Base-by-base conservation (phyloP, 1,139 yeast genomes). In the Kodamaea ohmeri region DNA sequence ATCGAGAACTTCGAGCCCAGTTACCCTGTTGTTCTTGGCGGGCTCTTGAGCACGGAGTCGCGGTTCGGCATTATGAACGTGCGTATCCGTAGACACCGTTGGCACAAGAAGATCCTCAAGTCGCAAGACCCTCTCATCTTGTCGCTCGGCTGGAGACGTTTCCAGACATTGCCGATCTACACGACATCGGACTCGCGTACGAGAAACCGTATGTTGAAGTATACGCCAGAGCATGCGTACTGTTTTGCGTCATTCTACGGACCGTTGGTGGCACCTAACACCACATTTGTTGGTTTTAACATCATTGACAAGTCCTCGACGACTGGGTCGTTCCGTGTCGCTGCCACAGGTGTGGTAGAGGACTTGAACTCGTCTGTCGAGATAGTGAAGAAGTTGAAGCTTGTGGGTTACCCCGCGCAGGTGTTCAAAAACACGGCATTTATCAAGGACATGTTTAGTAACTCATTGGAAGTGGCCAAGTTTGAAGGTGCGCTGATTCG, bases 171-270 rank as follows among this genome's bases (percentile, higher is more conserved):
- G 40, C 99, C 99, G 9, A 76, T 94, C 26, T 94, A 90, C 60
- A 89, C 98, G 4, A 94, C 98, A 0, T 82, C 96, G 4, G 99
- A 94, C 63, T 92, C 97, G 4, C 75, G 99, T 65, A 90, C 98
- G 4, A 80, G 99, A 71, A 92, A 89, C 55, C 83, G 98, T 69
- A 87, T 94, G 97, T 75, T 94, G 65, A 94, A 94, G 59, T 94
- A 94, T 58, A 92, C 98, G 0, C 98, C 98, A 5, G 99, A 94
- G 56, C 99, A 94, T 61, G 89, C 97, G 32, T 92, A 86, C 61
- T 94, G 98, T 72, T 83, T 83, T 57, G 97, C 96, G 0, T 85
- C 96, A 19, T 90, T 94, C 63, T 94, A 90, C 56, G 98, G 98
- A 1, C 99, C 99, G 5, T 70, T 92, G 43, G 96, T 92, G 35